Conservation (phyloP, 495 filamentous ascomycete species). For the Penicillium coprophilum region DNA sequence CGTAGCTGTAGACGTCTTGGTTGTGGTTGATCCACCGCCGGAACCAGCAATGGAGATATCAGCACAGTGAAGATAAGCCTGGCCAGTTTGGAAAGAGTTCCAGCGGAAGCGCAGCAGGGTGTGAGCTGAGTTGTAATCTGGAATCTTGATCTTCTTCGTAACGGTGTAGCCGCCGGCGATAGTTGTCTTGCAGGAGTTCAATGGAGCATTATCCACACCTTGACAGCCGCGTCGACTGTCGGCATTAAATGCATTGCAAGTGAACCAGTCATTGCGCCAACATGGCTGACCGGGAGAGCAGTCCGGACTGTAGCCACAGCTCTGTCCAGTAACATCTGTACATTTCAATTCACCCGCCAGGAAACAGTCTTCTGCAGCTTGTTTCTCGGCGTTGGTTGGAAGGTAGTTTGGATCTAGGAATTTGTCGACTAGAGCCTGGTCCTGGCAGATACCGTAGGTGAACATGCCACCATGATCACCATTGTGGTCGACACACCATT, state of each 20-base stretch:
- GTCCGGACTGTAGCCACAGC: constrained; percentile 53
- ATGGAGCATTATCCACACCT: constrained; percentile 49
- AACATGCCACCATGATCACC: constrained; percentile 63
- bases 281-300: constrained; percentile 47
- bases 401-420: constrained; percentile 51
- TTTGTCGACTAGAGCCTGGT: constrained; percentile 52
- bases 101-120: constrained; percentile 55
- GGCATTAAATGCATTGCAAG: constrained; percentile 46
- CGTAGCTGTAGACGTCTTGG: constrained; percentile 1
- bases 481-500: constrained; percentile 60
- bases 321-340: constrained; percentile 53
- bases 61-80: constrained; percentile 56
- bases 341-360: constrained; percentile 48
- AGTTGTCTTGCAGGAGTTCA: constrained; percentile 50
- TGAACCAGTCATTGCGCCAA: constrained; percentile 59
- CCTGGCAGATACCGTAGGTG: constrained; percentile 54
- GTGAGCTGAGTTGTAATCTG: constrained; percentile 45
- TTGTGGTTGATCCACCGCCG: constrained; percentile 1
- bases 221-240: constrained; percentile 42
- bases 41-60: constrained; percentile 47
- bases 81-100: constrained; percentile 57
- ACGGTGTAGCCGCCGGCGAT: constrained; percentile 57
- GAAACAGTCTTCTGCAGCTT: constrained; percentile 56
- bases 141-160: constrained; percentile 54
- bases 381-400: constrained; percentile 54